Conservation (phyloP, 1,284 basidiomycete species). For the Irpex sp. region DNA sequence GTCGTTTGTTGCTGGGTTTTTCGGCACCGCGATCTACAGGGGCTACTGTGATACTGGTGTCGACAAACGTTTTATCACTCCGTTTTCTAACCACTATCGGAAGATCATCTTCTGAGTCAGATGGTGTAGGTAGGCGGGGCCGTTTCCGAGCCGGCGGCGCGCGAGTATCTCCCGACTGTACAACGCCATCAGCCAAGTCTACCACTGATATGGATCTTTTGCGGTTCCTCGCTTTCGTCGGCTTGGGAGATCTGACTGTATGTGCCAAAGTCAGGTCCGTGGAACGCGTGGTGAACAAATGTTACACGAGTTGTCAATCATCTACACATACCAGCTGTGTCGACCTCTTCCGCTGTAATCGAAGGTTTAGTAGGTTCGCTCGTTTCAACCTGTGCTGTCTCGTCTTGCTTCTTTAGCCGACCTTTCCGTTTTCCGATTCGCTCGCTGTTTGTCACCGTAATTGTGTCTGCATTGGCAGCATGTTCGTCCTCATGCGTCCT, state of each 20-base stretch:
- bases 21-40: background rate
- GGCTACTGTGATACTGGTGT: background rate
- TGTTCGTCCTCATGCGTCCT: background rate
- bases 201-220: background rate
- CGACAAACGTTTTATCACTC: background rate
- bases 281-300: background rate
- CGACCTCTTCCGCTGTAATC: background rate
- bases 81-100: constrained; percentile 1
- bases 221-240: background rate
- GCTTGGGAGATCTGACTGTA: too few species aligned
- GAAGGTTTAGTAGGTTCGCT: too few species aligned
- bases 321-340: background rate
- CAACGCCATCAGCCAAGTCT: background rate
- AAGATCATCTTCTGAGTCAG: constrained; percentile 11
- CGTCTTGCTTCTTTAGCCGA: background rate
- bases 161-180: background rate
- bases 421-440: background rate
- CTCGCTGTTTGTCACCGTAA: background rate
- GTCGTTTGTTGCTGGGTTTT: background rate
- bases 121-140: constrained; percentile 8
- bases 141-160: constrained; percentile 2
- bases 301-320: too few species aligned
- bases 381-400: background rate
- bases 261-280: background rate
- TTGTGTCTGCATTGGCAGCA: background rate